Evolutionary conservation across 129 eudicot species (phyloP), one percentile per base, ranked within the genome.

Genomic region (Pittosporum tobira): DNA sequence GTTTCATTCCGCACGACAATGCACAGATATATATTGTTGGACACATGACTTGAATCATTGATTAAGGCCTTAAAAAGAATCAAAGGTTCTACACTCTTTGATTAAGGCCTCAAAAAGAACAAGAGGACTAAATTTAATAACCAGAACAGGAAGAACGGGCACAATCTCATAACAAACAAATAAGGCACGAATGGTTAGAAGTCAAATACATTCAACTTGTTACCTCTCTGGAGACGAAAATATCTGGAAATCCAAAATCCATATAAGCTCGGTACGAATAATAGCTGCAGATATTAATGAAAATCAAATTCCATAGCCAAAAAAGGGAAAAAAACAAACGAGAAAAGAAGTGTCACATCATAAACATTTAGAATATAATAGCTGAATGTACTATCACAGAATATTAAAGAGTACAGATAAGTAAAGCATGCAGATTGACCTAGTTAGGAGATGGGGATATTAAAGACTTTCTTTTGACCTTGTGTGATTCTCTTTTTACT

Each of bases 201-300:
- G n/a, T 21, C 4, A 22, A 34, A 40, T 4, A 47, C 27, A 16
- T 21, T 51, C 59, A 27, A 49, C 21, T 6, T 15, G 61, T 65
- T 71, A 85, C 94, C 94, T 90, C 95, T 43, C 97, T 88, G 19
- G 97, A 90, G 66, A 90, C 78, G 69, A 90, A 90, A 65, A 90
- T 82, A 69, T 90, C 97, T 29, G 95, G 97, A 59, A 85, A 90
- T 57, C 97, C 97, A 75, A 90, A 90, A 80, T 90, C 97, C 73
- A 85, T 82, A 63, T 57, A 90, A 48, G 97, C 88, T 59, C 75
- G 70, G 58, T 82, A 90, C 23, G 97, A 90, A 71, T 90, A 90
- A 64, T 90, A 90, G 73, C 97, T 90, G 95, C 72, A 73, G 28
- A 72, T 45, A 42, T 6, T 18, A 51, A n/a, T 51, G 20, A 50